phyloP scores from a whole-genome alignment of 139 green algal species.

The Closterium sp. region DNA sequence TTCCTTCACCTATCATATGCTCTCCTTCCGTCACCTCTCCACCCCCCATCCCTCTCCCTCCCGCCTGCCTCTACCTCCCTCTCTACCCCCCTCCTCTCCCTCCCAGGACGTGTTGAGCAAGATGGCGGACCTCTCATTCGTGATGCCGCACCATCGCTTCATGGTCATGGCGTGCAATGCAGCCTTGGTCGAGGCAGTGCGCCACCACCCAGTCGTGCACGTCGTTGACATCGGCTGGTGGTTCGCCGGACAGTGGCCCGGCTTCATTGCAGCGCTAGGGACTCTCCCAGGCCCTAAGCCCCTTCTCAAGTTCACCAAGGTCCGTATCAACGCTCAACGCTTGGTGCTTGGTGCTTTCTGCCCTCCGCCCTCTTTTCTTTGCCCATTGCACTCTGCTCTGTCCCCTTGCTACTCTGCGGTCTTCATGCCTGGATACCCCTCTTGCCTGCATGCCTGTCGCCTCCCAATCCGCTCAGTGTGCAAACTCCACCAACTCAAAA shows the following conservation, averaged over 20 bases:
- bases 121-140: not conserved
- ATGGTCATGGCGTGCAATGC: not conserved
- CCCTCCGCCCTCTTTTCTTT: too few relatives aligned
- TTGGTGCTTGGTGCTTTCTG: not conserved
- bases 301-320: constrained; percentile 1
- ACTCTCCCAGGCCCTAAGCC: not conserved
- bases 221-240: constrained; percentile 14
- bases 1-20: not conserved
- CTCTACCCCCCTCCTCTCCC: not conserved
- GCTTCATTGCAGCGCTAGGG: not conserved
- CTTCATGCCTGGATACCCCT: too few relatives aligned
- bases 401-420: too few relatives aligned
- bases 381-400: too few relatives aligned
- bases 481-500: too few relatives aligned
- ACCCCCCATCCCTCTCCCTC: not conserved
- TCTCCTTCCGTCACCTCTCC: not conserved
- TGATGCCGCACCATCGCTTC: not conserved
- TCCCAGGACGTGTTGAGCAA: not conserved
- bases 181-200: not conserved
- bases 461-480: not conserved
- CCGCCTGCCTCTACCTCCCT: not conserved
- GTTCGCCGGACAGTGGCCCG: constrained; percentile 7
- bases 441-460: not conserved
- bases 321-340: not conserved
- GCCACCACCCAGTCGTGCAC: not conserved